Evolutionary conservation across 2,329 filamentous ascomycete species (phyloP).

Genomic region (Aureobasidium melanogenum): DNA sequence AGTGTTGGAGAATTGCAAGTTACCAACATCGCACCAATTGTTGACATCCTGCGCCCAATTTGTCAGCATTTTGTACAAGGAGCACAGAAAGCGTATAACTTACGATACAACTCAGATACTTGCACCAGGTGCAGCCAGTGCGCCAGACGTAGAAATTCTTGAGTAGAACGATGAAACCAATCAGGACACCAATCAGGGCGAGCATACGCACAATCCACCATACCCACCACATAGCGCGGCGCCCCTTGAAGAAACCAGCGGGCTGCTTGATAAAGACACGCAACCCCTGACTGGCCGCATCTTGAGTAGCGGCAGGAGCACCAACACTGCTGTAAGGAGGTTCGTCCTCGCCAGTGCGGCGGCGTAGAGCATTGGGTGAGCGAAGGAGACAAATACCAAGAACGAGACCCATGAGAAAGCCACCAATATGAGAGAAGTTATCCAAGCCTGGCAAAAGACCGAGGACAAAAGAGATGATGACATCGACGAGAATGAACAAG

Average conservation of each 20-base stretch:
- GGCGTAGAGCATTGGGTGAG: slow-evolving; percentile 71
- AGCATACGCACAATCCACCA: slow-evolving; percentile 88
- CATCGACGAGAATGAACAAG: slow-evolving; percentile 76
- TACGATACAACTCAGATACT: slow-evolving; percentile 87
- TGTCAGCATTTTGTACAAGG: background rate
- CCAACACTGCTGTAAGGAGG: slow-evolving; percentile 59
- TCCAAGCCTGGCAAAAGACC: slow-evolving; percentile 87
- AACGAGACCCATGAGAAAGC: slow-evolving; percentile 83
- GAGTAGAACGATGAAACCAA: slow-evolving; percentile 78
- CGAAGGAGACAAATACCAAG: slow-evolving; percentile 82
- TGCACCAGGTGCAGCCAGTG: slow-evolving; percentile 81
- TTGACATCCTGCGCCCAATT: slow-evolving; percentile 46
- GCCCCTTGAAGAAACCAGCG: slow-evolving; percentile 76
- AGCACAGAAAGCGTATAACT: slow-evolving; percentile 33
- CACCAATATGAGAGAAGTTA: slow-evolving; percentile 96
- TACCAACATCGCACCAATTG: slow-evolving; percentile 54
- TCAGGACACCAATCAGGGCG: slow-evolving; percentile 67
- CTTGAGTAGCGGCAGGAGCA: slow-evolving; percentile 4
- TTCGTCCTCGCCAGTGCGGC: slow-evolving; percentile 60
- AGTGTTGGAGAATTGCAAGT: slow-evolving; percentile 27
- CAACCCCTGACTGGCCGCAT: slow-evolving; percentile 20
- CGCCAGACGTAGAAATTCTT: slow-evolving; percentile 83
- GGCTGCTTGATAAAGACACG: slow-evolving; percentile 41
- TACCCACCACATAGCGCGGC: slow-evolving; percentile 91
- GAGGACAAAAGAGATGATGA: slow-evolving; percentile 83